Base-by-base conservation (phyloP, 2,329 filamentous ascomycete genomes). In the Colletotrichum magnum region DNA sequence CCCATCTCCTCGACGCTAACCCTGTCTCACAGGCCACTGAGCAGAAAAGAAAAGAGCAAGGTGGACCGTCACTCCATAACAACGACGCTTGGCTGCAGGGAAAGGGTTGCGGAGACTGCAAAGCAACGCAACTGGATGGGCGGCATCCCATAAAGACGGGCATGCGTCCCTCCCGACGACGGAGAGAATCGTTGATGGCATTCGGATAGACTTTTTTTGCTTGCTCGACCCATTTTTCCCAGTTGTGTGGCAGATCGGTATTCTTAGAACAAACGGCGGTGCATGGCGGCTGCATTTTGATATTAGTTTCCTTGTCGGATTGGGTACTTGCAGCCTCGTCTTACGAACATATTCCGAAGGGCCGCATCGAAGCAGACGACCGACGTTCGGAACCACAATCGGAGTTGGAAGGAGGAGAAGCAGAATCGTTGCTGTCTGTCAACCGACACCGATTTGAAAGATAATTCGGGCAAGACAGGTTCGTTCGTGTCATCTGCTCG, bases 21-120 rank as follows among this genome's bases (percentile, higher is more conserved):
- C 67, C 67, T 69, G 67, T 69, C 67, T 69, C 67, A 69, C 56
- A 69, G 58, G 41, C 45, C 56, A 69, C 62, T 67, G 67, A 48
- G 48, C 58, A 61, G 67, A 69, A 67, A 69, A 69, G 67, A 43
- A 69, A 69, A 51, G 57, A 67, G n/a, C 28, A 51, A 36, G 47
- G 67, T 69, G 67, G 67, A 61, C 52, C 67, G 57, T 64, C 63
- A 69, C 63, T 67, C 56, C 61, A 67, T 69, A 63, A 69, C 62
- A 69, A 69, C 62, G 56, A 67, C 63, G 67, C 67, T 69, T 69
- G 67, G 67, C 67, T 69, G 67, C 67, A 69, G 63, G 67, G 63
- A 56, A 69, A 69, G 63, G 59, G 57, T 39, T 52, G 45, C 51
- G 32, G 32, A 15, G 57, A 54, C 63, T 26, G 63, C 67, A 67